Percentiles rank a stretch among this genome's conserved stretches.
phyloP scores from a whole-genome alignment of 176 grass and related monocot genomes.

The Luzula sylvatica region DNA sequence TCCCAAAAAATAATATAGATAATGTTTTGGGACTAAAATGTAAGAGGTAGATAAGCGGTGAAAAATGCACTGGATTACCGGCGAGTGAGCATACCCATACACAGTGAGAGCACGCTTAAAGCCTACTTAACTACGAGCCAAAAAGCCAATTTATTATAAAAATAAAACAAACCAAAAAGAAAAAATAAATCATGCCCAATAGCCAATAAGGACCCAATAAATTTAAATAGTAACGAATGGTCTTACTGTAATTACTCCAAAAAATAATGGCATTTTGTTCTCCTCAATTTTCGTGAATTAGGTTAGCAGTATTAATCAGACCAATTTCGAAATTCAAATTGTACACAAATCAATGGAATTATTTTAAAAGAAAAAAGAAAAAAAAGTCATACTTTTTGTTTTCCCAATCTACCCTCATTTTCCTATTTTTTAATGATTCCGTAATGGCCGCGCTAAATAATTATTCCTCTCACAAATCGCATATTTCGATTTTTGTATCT shows the following conservation, averaged over 20 bases:
- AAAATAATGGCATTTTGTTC: neutral
- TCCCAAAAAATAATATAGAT: too few species aligned
- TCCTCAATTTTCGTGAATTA: slow-evolving; percentile 1
- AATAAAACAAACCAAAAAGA: slow-evolving; percentile 20
- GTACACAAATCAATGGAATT: neutral
- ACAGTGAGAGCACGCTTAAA: slow-evolving; percentile 24
- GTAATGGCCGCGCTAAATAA: slow-evolving; percentile 25
- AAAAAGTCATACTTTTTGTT: too few species aligned
- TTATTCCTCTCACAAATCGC: slow-evolving; percentile 8
- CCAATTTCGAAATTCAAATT: neutral
- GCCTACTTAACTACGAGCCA: slow-evolving; percentile 16
- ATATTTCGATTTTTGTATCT: slow-evolving; percentile 37
- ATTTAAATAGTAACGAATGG: slow-evolving; percentile 2
- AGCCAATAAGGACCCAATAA: slow-evolving; percentile 2
- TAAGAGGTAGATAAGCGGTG: too few species aligned
- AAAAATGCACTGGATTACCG: neutral
- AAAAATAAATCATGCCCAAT: neutral
- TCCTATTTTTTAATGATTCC: slow-evolving; percentile 11
- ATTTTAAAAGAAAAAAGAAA: too few species aligned
- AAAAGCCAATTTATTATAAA: slow-evolving; percentile 16
- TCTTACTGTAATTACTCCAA: neutral
- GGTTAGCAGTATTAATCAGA: slow-evolving; percentile 24
- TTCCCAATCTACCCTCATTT: slow-evolving; percentile 12
- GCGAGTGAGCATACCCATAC: slow-evolving; percentile 8
- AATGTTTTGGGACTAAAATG: too few species aligned